Conservation (phyloP, 1,284 basidiomycete species). For the Ceratorhiza oryzae-sativae region DNA sequence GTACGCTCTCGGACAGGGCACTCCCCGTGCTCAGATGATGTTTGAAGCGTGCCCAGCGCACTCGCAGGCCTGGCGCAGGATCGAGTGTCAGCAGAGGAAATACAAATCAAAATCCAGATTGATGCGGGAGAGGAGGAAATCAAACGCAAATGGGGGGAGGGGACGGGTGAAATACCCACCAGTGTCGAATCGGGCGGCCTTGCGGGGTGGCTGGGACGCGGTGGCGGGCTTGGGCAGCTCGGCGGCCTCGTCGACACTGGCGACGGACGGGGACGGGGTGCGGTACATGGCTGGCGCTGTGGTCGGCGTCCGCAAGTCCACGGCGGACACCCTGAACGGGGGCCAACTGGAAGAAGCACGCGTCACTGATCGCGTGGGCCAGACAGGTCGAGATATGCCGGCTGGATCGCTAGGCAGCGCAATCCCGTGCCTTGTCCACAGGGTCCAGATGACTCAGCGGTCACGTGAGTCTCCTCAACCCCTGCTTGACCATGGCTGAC, state of each 20-base stretch:
- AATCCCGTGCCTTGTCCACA: not conserved
- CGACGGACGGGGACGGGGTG: slow-evolving; percentile 5
- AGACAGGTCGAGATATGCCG: not conserved
- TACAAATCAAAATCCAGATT: too few species aligned
- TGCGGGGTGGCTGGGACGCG: not conserved
- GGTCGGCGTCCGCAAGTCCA: not conserved
- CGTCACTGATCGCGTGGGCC: not conserved
- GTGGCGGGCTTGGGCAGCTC: slow-evolving; percentile 27
- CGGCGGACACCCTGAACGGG: too few species aligned
- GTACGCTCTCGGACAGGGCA: slow-evolving; percentile 51
- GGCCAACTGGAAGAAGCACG: not conserved
- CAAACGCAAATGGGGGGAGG: too few species aligned
- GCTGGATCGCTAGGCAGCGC: not conserved
- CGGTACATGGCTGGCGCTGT: slow-evolving; percentile 13
- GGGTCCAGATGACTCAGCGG: not conserved
- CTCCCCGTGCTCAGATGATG: slow-evolving; percentile 56
- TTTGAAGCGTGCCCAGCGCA: slow-evolving; percentile 56
- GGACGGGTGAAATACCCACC: too few species aligned
- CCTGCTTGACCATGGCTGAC: slow-evolving; percentile 15
- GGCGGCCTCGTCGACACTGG: not conserved
- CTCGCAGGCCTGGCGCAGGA: slow-evolving; percentile 47
- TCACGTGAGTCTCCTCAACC: slow-evolving; percentile 1
- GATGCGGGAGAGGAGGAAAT: too few species aligned
- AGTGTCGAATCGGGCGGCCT: slow-evolving; percentile 9
- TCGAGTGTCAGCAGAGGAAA: not conserved